phyloP scores from a whole-genome alignment of 352 stramenopile species.

The Globisporangium lucens region DNA sequence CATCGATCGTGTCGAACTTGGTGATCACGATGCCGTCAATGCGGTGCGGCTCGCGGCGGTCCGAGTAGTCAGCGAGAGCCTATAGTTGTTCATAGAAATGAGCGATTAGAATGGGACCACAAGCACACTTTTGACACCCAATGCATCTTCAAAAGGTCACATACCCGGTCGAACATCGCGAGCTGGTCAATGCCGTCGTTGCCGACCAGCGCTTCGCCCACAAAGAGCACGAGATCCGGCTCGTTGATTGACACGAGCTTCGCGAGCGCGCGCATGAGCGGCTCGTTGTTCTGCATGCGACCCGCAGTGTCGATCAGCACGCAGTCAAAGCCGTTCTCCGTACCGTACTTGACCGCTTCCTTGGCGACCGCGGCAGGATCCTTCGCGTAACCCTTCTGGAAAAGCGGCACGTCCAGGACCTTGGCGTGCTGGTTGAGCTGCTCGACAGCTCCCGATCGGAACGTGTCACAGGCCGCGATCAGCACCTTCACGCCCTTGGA shows the following conservation, averaged over 20 bases:
- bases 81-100: conserved; percentile 17
- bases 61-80: conserved; percentile 88
- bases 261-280: conserved; percentile 96
- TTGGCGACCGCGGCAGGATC: conserved; percentile 94
- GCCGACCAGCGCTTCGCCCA: conserved; percentile 98
- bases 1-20: conserved; percentile 99
- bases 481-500: conserved; percentile 95
- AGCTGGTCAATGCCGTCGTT: conserved; percentile 99
- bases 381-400: conserved; percentile 96
- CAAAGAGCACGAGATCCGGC: conserved; percentile 97
- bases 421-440: conserved; percentile 97
- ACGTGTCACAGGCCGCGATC: conserved; percentile 98
- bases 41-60: conserved; percentile 82
- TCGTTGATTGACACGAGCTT: conserved; percentile 97
- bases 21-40: conserved; percentile 99
- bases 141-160: conserved; percentile 7
- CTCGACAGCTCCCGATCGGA: conserved; percentile 98
- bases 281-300: conserved; percentile 99
- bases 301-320: conserved; percentile 98
- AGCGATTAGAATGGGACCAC: background rate
- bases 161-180: conserved; percentile 91
- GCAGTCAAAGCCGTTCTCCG: conserved; percentile 93
- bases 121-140: too few relatives aligned
- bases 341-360: conserved; percentile 94
- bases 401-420: conserved; percentile 95